These are phyloP conservation scores for Diaporthe australafricana DNA, from an alignment of 2,329 filamentous ascomycete species.

Conservation along the genomic window DNA sequence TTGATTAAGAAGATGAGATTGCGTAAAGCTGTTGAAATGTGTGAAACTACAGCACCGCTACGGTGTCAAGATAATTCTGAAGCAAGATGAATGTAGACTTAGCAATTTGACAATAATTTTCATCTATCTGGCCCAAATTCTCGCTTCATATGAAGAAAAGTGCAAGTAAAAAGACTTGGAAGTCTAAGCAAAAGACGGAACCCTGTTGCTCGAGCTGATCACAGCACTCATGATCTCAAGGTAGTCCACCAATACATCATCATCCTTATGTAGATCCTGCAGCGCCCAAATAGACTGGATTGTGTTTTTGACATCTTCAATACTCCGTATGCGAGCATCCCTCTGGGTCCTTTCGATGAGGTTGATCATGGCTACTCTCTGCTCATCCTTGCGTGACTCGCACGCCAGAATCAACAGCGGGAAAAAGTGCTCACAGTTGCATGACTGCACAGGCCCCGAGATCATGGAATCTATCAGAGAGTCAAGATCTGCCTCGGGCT, in stretches of 20 bases:
- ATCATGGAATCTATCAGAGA: neutral
- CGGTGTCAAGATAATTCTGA: too few species aligned
- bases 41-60: too few species aligned
- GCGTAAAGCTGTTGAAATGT: too few species aligned
- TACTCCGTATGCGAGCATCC: neutral
- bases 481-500: neutral
- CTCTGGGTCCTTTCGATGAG: slow-evolving; percentile 6
- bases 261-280: slow-evolving; percentile 48
- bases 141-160: too few species aligned
- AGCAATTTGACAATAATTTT: too few species aligned
- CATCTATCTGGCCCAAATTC: too few species aligned
- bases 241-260: slow-evolving; percentile 47
- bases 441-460: neutral
- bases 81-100: too few species aligned
- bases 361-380: neutral
- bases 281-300: slow-evolving; percentile 50
- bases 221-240: slow-evolving; percentile 41
- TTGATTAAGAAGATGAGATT: too few species aligned
- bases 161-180: too few species aligned
- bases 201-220: slow-evolving; percentile 40
- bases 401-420: neutral
- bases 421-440: slow-evolving; percentile 13
- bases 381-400: slow-evolving; percentile 1
- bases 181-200: neutral
- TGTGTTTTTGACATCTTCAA: slow-evolving; percentile 4